phyloP scores from a whole-genome alignment of 768 basidiomycete species.

The Wakefieldia striispora region DNA sequence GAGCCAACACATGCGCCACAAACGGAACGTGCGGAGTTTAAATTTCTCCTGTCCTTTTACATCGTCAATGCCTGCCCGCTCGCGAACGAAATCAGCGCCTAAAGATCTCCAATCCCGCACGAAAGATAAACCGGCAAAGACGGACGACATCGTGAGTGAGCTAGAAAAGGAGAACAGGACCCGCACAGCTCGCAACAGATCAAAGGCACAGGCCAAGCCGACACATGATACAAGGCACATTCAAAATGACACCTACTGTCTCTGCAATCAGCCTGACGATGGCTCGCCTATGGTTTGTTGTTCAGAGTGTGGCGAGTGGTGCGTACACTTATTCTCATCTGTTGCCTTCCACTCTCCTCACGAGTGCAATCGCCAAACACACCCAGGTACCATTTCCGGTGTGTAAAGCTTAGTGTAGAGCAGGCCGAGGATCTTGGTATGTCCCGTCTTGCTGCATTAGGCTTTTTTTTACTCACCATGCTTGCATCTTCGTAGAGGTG shows the following conservation, averaged over 20 bases:
- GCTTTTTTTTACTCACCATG: slow-evolving; percentile 14
- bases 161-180: slow-evolving; percentile 32
- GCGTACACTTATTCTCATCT: slow-evolving; percentile 19
- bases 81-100: slow-evolving; percentile 39
- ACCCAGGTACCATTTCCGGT: slow-evolving; percentile 80
- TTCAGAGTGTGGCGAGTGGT: slow-evolving; percentile 72
- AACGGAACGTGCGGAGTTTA: slow-evolving; percentile 29
- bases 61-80: slow-evolving; percentile 44
- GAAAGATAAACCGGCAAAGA: slow-evolving; percentile 19
- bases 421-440: slow-evolving; percentile 79
- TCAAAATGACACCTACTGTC: slow-evolving; percentile 42
- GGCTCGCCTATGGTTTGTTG: slow-evolving; percentile 82
- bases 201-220: slow-evolving; percentile 20
- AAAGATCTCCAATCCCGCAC: slow-evolving; percentile 11
- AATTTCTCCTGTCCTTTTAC: slow-evolving; percentile 29
- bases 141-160: slow-evolving; percentile 24
- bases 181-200: slow-evolving; percentile 17
- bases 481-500: slow-evolving; percentile 41
- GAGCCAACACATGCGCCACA: slow-evolving; percentile 22
- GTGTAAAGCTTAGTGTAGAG: slow-evolving; percentile 58
- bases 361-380: not conserved
- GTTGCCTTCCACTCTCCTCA: slow-evolving; percentile 4
- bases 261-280: slow-evolving; percentile 68
- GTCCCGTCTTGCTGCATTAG: slow-evolving; percentile 30
- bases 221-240: slow-evolving; percentile 14